A percentile compares a stretch with the other conserved stretches of the same genome.
These are phyloP conservation scores for Stephania yunnanensis DNA, from an alignment of 164 flowering plant species.

Conservation along the genomic window DNA sequence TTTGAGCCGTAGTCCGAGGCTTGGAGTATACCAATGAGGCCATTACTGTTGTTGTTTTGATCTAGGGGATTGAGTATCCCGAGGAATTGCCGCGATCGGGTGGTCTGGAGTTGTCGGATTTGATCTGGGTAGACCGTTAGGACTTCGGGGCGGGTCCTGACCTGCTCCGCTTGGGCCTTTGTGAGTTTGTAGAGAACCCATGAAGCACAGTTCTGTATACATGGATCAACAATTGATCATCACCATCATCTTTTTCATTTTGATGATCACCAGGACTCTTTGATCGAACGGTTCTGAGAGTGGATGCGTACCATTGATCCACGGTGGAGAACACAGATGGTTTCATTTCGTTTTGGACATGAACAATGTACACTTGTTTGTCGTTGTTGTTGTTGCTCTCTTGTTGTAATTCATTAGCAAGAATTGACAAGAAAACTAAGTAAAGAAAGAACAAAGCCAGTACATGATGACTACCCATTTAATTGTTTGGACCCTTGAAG, in stretches of 20 bases:
- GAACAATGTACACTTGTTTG: slow-evolving; percentile 27
- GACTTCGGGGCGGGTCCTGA: slow-evolving; percentile 22
- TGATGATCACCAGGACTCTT: background rate
- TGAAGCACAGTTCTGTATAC: slow-evolving; percentile 49
- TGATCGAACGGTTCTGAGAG: slow-evolving; percentile 22
- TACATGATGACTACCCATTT: no score
- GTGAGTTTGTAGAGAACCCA: no score
- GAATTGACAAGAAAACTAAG: background rate
- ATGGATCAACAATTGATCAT: slow-evolving; percentile 21
- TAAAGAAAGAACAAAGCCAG: no score
- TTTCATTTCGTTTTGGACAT: slow-evolving; percentile 31
- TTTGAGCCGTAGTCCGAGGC: slow-evolving; percentile 43
- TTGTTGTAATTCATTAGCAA: background rate
- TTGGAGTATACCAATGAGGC: slow-evolving; percentile 9
- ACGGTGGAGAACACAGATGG: slow-evolving; percentile 30
- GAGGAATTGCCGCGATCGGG: slow-evolving; percentile 44
- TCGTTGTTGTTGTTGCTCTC: background rate
- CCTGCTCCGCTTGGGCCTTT: slow-evolving; percentile 12
- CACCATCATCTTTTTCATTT: slow-evolving; percentile 4
- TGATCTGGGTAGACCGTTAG: slow-evolving; percentile 34
- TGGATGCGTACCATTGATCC: slow-evolving; percentile 41
- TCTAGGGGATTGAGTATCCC: slow-evolving; percentile 23
- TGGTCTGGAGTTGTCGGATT: slow-evolving; percentile 37
- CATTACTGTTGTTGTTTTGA: background rate
- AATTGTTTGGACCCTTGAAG: no score